Evolutionary conservation across 768 basidiomycete genomes (phyloP).

Genomic region (Hypholoma fasciculare): DNA sequence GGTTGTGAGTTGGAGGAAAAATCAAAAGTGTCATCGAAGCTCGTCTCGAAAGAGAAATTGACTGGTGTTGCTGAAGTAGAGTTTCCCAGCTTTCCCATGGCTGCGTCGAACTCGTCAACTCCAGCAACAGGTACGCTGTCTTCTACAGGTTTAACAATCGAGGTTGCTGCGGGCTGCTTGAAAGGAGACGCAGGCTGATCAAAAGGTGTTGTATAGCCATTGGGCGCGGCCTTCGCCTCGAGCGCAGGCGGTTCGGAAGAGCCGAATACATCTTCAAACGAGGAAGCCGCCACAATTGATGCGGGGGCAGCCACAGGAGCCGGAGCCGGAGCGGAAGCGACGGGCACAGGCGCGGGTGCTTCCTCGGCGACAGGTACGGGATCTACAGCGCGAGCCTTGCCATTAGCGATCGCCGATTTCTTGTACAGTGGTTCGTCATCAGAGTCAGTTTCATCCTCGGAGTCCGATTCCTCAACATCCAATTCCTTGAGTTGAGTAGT

Average conservation of each 20-base stretch:
- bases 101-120: constrained; percentile 74
- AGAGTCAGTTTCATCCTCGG: constrained; percentile 50
- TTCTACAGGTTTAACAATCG: constrained; percentile 19
- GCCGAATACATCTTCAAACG: constrained; percentile 28
- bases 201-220: constrained; percentile 7
- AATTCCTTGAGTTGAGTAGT: constrained; percentile 55
- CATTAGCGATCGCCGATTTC: constrained; percentile 9
- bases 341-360: neutral
- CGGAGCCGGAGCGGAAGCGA: neutral
- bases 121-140: constrained; percentile 34
- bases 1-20: constrained; percentile 42
- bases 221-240: neutral
- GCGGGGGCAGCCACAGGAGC: neutral
- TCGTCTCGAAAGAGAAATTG: constrained; percentile 64
- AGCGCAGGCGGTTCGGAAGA: constrained; percentile 9
- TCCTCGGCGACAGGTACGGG: neutral
- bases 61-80: constrained; percentile 34
- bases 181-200: constrained; percentile 2
- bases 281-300: constrained; percentile 1
- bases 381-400: constrained; percentile 7
- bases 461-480: constrained; percentile 57
- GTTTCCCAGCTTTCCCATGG: constrained; percentile 55
- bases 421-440: constrained; percentile 31
- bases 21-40: constrained; percentile 61
- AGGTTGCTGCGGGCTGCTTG: constrained; percentile 14